A percentile compares a stretch with the other conserved stretches of the same genome.
Conservation (phyloP, 2,329 filamentous ascomycete species). For the Pestalotiopsis sp. region DNA sequence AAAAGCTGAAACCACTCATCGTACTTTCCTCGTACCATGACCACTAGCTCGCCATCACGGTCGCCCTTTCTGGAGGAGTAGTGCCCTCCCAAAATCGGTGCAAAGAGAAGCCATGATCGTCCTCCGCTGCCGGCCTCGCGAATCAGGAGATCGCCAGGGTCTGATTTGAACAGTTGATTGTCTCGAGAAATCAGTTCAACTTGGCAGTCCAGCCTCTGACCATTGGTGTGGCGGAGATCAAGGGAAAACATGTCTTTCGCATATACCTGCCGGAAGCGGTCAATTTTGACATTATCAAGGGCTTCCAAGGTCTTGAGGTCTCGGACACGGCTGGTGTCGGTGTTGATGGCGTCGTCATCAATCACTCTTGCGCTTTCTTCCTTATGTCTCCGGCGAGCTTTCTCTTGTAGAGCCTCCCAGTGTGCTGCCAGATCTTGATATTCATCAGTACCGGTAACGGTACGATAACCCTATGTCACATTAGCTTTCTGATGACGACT, state of each 20-base stretch:
- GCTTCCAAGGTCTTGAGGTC: slow-evolving; percentile 77
- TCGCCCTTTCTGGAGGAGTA: slow-evolving; percentile 83
- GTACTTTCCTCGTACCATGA: slow-evolving; percentile 81
- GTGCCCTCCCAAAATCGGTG: slow-evolving; percentile 73
- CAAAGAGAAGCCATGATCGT: slow-evolving; percentile 81
- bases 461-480: slow-evolving; percentile 55
- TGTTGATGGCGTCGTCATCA: slow-evolving; percentile 83
- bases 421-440: slow-evolving; percentile 59
- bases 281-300: slow-evolving; percentile 69
- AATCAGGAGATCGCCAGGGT: slow-evolving; percentile 83
- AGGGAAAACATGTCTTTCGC: slow-evolving; percentile 90
- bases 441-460: slow-evolving; percentile 53
- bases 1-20: slow-evolving; percentile 84
- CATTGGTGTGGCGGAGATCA: slow-evolving; percentile 82
- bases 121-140: slow-evolving; percentile 81
- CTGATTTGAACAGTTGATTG: slow-evolving; percentile 65
- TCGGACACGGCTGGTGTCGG: slow-evolving; percentile 78
- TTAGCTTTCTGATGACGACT: slow-evolving; percentile 29
- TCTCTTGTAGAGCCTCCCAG: slow-evolving; percentile 75
- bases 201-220: slow-evolving; percentile 85
- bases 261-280: slow-evolving; percentile 78
- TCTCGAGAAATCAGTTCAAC: slow-evolving; percentile 87
- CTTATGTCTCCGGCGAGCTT: slow-evolving; percentile 72
- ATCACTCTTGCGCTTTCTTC: slow-evolving; percentile 74
- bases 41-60: slow-evolving; percentile 68